A percentile compares a stretch with the other conserved stretches of the same genome.
Conservation (phyloP, 2,329 filamentous ascomycete genomes). For the Microascus cirrosus region DNA sequence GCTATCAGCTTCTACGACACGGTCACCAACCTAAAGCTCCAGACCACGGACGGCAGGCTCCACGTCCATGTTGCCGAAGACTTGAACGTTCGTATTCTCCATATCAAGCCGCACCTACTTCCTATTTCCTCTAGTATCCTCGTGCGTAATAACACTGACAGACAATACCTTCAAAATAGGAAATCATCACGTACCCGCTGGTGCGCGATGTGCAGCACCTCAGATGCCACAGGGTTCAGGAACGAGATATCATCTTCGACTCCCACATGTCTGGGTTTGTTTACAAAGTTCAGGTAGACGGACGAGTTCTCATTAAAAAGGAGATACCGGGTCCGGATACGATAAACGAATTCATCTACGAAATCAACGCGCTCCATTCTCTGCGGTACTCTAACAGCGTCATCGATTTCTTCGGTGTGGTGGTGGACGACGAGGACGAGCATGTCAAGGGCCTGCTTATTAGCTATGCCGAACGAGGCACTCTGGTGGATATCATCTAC, state of each 20-base stretch:
- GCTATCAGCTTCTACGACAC: slow-evolving; percentile 95
- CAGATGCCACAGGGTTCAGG: slow-evolving; percentile 50
- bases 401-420: slow-evolving; percentile 76
- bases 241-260: slow-evolving; percentile 72
- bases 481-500: slow-evolving; percentile 83
- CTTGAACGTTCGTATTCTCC: slow-evolving; percentile 48
- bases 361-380: slow-evolving; percentile 85
- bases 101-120: not conserved
- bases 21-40: slow-evolving; percentile 88
- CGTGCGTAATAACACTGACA: not conserved
- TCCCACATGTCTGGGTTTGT: slow-evolving; percentile 95
- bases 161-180: slow-evolving; percentile 25
- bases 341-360: slow-evolving; percentile 93
- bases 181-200: slow-evolving; percentile 80
- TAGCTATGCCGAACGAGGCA: slow-evolving; percentile 74
- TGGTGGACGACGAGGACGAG: slow-evolving; percentile 79
- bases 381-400: slow-evolving; percentile 64
- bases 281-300: slow-evolving; percentile 72
- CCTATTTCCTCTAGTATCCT: not conserved
- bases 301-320: slow-evolving; percentile 77
- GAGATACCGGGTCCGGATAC: slow-evolving; percentile 94
- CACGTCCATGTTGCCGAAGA: slow-evolving; percentile 99
- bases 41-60: slow-evolving; percentile 76
- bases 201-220: slow-evolving; percentile 66
- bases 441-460: slow-evolving; percentile 83